phyloP scores from a whole-genome alignment of 257 asterid genomes.

The Solanum peruvianum region DNA sequence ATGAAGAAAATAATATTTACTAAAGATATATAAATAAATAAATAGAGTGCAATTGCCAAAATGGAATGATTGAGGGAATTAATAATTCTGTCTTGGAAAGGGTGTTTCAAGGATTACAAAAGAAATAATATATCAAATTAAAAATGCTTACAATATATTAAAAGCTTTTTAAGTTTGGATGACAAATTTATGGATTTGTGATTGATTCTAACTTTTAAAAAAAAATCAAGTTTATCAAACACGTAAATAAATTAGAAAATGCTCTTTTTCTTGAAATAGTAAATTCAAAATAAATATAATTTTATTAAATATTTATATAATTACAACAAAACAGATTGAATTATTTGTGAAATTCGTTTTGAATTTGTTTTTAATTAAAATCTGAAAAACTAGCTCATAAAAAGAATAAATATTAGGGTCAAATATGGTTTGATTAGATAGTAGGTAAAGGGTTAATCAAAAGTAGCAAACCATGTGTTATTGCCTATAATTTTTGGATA shows the following conservation, averaged over 20 bases:
- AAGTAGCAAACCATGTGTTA: slow-evolving; percentile 54
- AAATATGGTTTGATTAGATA: slow-evolving; percentile 12
- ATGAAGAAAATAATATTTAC: background rate
- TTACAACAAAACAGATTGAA: accelerated
- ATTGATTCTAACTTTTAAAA: background rate
- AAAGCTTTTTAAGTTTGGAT: background rate
- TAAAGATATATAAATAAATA: background rate
- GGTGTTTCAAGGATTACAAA: background rate
- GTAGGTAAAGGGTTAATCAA: slow-evolving; percentile 3
- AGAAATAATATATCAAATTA: background rate
- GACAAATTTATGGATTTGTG: background rate
- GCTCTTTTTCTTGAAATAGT: background rate
- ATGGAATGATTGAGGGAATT: background rate
- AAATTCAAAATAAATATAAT: background rate
- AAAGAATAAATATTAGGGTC: background rate
- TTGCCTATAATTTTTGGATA: slow-evolving; percentile 26
- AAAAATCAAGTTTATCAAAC: background rate
- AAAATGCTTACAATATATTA: background rate
- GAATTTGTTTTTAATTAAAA: accelerated
- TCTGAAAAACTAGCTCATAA: background rate
- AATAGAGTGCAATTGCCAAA: background rate
- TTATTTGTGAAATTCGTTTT: background rate
- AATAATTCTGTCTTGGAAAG: background rate
- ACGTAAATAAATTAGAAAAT: background rate
- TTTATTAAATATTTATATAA: background rate